phyloP scores from a whole-genome alignment of 108 stramenopile species.

The Ochromonas danica region DNA sequence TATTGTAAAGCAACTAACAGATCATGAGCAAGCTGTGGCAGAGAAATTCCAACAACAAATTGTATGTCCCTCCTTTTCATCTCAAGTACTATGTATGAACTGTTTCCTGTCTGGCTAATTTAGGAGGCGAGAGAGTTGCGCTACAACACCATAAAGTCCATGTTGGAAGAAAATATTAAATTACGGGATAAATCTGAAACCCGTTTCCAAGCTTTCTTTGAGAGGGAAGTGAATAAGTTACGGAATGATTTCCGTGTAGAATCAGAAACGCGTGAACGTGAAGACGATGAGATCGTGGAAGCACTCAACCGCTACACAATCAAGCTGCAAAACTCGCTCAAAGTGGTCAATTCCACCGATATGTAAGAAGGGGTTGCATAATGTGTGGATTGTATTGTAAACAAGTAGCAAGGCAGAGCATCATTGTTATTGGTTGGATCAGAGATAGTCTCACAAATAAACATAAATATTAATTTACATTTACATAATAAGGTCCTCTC shows the following conservation, averaged over 20 bases:
- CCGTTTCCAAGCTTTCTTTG: conserved; percentile 64
- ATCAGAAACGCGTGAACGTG: conserved; percentile 66
- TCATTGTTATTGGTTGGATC: too few relatives aligned
- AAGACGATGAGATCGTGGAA: conserved; percentile 80
- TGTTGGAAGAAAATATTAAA: conserved; percentile 51
- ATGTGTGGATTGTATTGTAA: too few relatives aligned
- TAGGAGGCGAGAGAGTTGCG: conserved; percentile 41
- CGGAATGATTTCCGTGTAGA: conserved; percentile 67
- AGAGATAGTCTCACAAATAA: too few relatives aligned
- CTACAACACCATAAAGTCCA: conserved; percentile 36
- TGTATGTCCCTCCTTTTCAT: conserved; percentile 2
- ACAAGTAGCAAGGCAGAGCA: too few relatives aligned
- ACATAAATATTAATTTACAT: too few relatives aligned
- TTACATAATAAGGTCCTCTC: too few relatives aligned
- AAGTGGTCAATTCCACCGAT: conserved; percentile 61
- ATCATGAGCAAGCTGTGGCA: conserved; percentile 69
- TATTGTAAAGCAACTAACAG: conserved; percentile 78
- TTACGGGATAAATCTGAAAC: conserved; percentile 47
- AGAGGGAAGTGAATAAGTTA: conserved; percentile 68
- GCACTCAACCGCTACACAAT: conserved; percentile 81
- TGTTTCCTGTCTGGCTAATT: neutral
- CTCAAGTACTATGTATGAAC: neutral
- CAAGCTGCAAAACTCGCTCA: conserved; percentile 77
- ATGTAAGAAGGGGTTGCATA: too few relatives aligned
- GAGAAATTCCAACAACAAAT: conserved; percentile 57